A percentile compares a stretch with the other conserved stretches of the same genome.
These are phyloP conservation scores for Gossypium davidsonii DNA, from an alignment of 441 rosid genomes.

Conservation along the genomic window DNA sequence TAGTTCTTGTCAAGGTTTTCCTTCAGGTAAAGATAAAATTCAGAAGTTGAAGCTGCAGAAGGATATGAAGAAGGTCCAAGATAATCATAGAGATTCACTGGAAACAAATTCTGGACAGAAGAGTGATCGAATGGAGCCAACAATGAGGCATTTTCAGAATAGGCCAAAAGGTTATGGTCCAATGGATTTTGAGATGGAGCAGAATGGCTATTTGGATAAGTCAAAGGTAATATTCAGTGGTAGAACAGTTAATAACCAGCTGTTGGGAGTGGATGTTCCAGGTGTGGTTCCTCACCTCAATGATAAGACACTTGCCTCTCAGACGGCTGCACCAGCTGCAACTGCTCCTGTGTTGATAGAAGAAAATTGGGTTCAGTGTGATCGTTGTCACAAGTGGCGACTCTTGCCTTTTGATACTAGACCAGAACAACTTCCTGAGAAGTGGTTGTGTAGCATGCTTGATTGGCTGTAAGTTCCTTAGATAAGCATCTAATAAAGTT, in stretches of 20 bases:
- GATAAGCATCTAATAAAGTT: not conserved
- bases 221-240: conserved; percentile 27
- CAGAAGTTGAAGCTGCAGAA: conserved; percentile 30
- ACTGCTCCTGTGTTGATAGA: conserved; percentile 24
- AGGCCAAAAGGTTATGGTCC: conserved; percentile 24
- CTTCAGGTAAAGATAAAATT: conserved; percentile 22
- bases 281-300: conserved; percentile 17
- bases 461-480: conserved; percentile 71
- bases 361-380: conserved; percentile 65
- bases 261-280: conserved; percentile 25
- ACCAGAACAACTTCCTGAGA: conserved; percentile 55
- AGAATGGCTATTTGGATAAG: conserved; percentile 18
- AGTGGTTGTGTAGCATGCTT: conserved; percentile 78
- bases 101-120: conserved; percentile 19
- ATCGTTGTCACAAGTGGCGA: conserved; percentile 64
- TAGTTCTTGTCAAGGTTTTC: conserved; percentile 21
- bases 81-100: conserved; percentile 16
- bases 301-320: conserved; percentile 27
- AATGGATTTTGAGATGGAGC: conserved; percentile 23
- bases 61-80: conserved; percentile 22
- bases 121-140: conserved; percentile 9
- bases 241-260: conserved; percentile 22
- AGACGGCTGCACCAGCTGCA: conserved; percentile 26
- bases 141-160: conserved; percentile 23
- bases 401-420: conserved; percentile 46